Percentiles rank a stretch among this genome's conserved stretches.
These are phyloP conservation scores for Tripidium arundinaceum DNA, from an alignment of 202 grass and related monocot species.

Conservation along the genomic window DNA sequence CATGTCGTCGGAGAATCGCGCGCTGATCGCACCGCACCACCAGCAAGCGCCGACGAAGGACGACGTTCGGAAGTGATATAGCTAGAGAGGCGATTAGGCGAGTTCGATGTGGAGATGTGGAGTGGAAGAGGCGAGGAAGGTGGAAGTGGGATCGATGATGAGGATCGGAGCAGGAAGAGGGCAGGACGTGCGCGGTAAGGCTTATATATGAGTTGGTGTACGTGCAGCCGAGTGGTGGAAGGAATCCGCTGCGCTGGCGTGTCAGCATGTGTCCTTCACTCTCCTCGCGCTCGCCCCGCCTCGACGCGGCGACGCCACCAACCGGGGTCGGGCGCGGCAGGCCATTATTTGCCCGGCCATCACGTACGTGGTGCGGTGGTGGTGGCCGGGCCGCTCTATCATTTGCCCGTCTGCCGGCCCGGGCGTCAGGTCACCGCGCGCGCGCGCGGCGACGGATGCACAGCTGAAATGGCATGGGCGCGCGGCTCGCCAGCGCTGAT, in stretches of 20 bases:
- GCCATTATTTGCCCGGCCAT: conserved; percentile 4
- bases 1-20: background rate
- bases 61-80: background rate
- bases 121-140: conserved; percentile 6
- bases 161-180: conserved; percentile 6
- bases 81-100: background rate
- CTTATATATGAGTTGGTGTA: conserved; percentile 40
- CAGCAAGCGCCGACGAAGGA: background rate
- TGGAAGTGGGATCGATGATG: background rate
- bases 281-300: background rate
- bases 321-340: background rate
- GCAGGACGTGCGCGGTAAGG: conserved; percentile 32
- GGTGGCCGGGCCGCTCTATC: background rate
- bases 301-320: conserved; percentile 19
- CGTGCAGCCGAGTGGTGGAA: conserved; percentile 36
- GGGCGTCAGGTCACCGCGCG: background rate
- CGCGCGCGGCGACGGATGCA: background rate
- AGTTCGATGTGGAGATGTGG: background rate
- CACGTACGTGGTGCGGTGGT: background rate
- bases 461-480: conserved; percentile 11
- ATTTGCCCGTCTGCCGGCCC: background rate
- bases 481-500: background rate
- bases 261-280: conserved; percentile 25
- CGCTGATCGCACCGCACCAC: background rate
- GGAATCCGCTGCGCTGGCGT: conserved; percentile 17